A percentile compares a stretch with the other conserved stretches of the same genome.
These are phyloP conservation scores for Botryotinia convoluta DNA, from an alignment of 2,329 filamentous ascomycete species.

Conservation along the genomic window DNA sequence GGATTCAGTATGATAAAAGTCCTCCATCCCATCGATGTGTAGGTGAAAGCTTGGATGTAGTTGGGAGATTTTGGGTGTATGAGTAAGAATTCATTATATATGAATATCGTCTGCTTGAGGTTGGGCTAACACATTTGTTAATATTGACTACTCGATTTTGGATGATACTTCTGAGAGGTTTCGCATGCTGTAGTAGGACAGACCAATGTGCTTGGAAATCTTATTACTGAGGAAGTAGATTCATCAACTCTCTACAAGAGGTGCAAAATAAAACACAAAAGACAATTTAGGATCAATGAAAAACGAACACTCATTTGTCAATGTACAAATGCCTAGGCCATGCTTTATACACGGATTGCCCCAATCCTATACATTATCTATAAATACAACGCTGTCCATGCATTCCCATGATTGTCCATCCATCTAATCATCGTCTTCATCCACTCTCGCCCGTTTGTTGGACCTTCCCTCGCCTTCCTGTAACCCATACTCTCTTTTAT, in stretches of 20 bases:
- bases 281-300: background rate
- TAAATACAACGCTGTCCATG: background rate
- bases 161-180: background rate
- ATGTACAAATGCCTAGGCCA: background rate
- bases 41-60: background rate
- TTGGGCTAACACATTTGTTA: background rate
- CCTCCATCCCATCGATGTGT: background rate
- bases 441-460: slow-evolving; percentile 74
- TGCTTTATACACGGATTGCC: background rate
- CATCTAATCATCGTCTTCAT: slow-evolving; percentile 59
- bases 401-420: background rate
- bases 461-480: slow-evolving; percentile 59
- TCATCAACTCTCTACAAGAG: background rate
- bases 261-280: background rate
- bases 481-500: slow-evolving; percentile 74
- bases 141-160: background rate
- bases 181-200: background rate
- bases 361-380: background rate
- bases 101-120: background rate
- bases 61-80: background rate
- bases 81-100: background rate
- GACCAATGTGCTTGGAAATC: background rate
- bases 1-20: background rate
- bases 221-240: background rate
- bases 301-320: background rate